A percentile compares a stretch with the other conserved stretches of the same genome.
Conservation (phyloP, 2,329 filamentous ascomycete species). For the Diaporthe sp. region DNA sequence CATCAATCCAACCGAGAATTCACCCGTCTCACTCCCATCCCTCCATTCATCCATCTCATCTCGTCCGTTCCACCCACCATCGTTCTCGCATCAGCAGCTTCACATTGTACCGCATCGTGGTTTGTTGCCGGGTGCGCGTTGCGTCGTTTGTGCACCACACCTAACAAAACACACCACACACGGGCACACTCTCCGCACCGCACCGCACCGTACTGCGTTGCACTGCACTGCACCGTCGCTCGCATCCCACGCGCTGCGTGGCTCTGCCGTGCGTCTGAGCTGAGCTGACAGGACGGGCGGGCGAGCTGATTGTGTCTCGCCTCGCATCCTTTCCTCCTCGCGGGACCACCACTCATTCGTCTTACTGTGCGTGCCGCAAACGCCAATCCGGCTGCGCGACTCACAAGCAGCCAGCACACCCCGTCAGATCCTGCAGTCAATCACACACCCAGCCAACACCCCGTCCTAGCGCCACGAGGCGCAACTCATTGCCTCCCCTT, state of each 20-base stretch:
- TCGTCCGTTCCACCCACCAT: background rate
- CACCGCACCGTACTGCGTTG: background rate
- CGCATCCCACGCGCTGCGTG: conserved; percentile 10
- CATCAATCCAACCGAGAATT: background rate
- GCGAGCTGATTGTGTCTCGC: conserved; percentile 22
- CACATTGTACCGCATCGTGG: background rate
- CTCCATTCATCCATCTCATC: background rate
- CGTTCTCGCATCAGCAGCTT: background rate
- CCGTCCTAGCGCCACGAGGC: conserved; percentile 28
- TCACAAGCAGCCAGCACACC: conserved; percentile 24
- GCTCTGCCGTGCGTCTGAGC: conserved; percentile 10
- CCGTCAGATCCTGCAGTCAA: conserved; percentile 27
- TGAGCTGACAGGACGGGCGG: conserved; percentile 6
- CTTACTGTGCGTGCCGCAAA: conserved; percentile 24
- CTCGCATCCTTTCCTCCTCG: conserved; percentile 20
- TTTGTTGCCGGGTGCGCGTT: background rate
- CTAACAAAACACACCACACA: background rate
- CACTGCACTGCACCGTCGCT: background rate
- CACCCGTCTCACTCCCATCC: background rate
- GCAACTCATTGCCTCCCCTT: conserved; percentile 17
- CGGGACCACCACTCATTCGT: conserved; percentile 18
- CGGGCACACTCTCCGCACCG: background rate
- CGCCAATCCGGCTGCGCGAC: conserved; percentile 25
- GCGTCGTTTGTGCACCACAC: background rate
- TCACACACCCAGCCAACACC: conserved; percentile 23